Conservation (phyloP, 2,329 filamentous ascomycete species). For the Ophiostoma sp. region DNA sequence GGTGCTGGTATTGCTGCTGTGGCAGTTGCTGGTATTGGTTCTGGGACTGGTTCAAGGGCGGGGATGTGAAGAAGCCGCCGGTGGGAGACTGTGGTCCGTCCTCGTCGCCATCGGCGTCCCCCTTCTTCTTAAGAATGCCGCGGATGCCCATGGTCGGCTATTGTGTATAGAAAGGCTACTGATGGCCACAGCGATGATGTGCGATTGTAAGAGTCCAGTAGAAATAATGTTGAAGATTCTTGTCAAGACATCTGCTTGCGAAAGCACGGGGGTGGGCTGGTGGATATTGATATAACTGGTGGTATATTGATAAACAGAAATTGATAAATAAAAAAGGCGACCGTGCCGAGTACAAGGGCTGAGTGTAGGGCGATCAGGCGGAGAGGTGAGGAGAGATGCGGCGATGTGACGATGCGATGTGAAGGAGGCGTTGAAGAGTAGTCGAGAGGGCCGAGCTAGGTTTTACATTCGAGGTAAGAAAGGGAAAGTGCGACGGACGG, state of each 20-base stretch:
- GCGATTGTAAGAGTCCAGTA: neutral
- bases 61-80: neutral
- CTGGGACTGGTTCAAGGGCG: neutral
- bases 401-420: neutral
- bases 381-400: neutral
- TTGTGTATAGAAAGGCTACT: neutral
- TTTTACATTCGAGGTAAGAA: neutral
- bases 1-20: slow-evolving; percentile 14
- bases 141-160: slow-evolving; percentile 23
- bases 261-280: neutral
- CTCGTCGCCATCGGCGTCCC: slow-evolving; percentile 17
- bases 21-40: neutral
- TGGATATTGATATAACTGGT: too few relatives aligned
- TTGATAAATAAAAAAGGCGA: neutral
- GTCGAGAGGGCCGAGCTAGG: neutral
- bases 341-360: neutral
- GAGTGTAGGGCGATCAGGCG: neutral
- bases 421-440: neutral
- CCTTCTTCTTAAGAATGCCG: slow-evolving; percentile 22
- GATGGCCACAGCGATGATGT: neutral
- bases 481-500: neutral
- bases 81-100: slow-evolving; percentile 3
- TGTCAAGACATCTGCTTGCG: too few relatives aligned
- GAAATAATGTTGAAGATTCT: neutral
- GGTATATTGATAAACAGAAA: too few relatives aligned